Evolutionary conservation across 176 grass and related monocot species (phyloP).

Genomic region (Oryza meyeriana): DNA sequence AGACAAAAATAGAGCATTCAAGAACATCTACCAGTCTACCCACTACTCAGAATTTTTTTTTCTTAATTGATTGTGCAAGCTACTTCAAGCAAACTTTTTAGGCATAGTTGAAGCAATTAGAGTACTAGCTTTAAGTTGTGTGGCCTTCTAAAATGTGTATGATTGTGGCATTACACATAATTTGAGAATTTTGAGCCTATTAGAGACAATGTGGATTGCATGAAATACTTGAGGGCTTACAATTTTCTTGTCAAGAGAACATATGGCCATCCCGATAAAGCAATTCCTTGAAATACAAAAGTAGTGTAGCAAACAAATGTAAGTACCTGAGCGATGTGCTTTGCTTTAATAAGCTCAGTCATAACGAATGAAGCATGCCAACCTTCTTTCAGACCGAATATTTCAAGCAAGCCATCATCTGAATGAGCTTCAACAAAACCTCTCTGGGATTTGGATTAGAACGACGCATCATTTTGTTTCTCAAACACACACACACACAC

Average conservation of each 20-base stretch:
- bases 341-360: conserved; percentile 90
- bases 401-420: conserved; percentile 94
- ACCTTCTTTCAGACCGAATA: conserved; percentile 97
- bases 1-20: neutral
- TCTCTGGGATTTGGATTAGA: conserved; percentile 49
- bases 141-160: neutral
- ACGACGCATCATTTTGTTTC: neutral
- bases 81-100: neutral
- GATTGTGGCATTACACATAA: neutral
- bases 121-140: neutral
- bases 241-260: neutral
- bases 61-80: no score
- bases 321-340: conserved; percentile 91
- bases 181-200: neutral
- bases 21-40: neutral
- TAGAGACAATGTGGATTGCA: neutral
- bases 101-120: neutral
- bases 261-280: neutral
- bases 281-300: neutral
- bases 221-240: neutral
- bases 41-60: neutral
- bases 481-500: neutral
- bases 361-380: conserved; percentile 99
- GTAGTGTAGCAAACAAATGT: neutral
- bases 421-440: conserved; percentile 81